Base-by-base conservation (phyloP, 2,329 filamentous ascomycete species). In the Penicillium sp. region DNA sequence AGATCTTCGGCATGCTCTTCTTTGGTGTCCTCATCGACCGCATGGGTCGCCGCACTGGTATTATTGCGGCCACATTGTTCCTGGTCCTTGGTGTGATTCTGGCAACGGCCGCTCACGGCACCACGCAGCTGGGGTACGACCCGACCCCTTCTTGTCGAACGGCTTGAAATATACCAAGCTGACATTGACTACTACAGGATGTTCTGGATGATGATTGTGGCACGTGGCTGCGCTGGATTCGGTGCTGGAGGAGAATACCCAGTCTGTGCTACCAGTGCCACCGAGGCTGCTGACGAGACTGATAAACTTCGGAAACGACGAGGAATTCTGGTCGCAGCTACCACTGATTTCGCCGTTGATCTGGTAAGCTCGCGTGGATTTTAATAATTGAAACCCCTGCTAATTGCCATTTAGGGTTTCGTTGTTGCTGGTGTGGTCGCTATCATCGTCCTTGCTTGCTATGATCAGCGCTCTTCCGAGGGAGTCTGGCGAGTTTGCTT, bases 1-100 rank as follows among this genome's bases (percentile, higher is more conserved):
- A 82, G 69, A 83, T 84, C 54, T 70, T 84, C 50, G 83, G 83
- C 50, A 85, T 84, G 78, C 68, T 85, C 8, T 71, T 78, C 60
- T 84, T 85, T 56, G 81, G 82, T 7, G 69, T 78, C 10, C 65
- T 81, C 7, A 79, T 81, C 59, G 82, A 82, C 61, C 76, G 78
- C 19, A 63, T 83, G 4, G 81, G 82, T n/a, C 74, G 81, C 39
- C 75, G 78, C 43, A 81, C 76, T 0, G 81, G 81, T 13, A 76
- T 79, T 39, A 68, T 83, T 4, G 71, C 74, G 4, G 78, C 81
- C 0, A 83, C 81, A 0, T 50, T 75, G 5, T 71, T 83, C 43
- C 68, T 84, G 8, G 74, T 81, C 2, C 57, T 81, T 2, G 81
- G 80, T 24, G 75, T 82, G 39, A 68, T 78, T 0, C 62, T 83